A percentile compares a stretch with the other conserved stretches of the same genome.
phyloP scores from a whole-genome alignment of 2,329 filamentous ascomycete species.

The Conoideocrella luteorostrata region DNA sequence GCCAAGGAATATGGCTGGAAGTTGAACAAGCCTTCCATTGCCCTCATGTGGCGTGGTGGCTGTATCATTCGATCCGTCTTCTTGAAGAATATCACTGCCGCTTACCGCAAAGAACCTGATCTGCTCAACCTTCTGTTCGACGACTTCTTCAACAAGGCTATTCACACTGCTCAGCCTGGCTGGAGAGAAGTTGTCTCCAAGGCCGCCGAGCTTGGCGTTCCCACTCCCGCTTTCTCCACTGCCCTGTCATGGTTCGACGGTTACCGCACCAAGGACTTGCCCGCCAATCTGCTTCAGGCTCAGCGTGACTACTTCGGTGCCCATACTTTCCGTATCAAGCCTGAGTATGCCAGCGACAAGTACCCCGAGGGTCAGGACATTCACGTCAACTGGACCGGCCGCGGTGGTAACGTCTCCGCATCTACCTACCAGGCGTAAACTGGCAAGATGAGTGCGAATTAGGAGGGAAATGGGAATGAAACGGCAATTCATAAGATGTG shows the following conservation, averaged over 20 bases:
- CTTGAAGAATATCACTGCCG: slow-evolving; percentile 98
- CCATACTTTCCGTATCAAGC: slow-evolving; percentile 86
- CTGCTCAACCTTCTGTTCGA: slow-evolving; percentile 98
- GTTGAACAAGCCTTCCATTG: slow-evolving; percentile 99
- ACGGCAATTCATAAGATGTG: neutral
- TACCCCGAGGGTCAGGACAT: slow-evolving; percentile 83
- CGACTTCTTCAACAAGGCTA: slow-evolving; percentile 99
- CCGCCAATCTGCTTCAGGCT: slow-evolving; percentile 96
- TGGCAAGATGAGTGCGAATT: neutral
- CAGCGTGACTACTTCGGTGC: slow-evolving; percentile 99
- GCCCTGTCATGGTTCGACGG: slow-evolving; percentile 98
- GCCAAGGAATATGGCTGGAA: slow-evolving; percentile 97
- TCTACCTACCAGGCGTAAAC: slow-evolving; percentile 93
- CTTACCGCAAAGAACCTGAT: slow-evolving; percentile 89
- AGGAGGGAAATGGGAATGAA: neutral
- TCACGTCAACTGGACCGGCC: slow-evolving; percentile 99
- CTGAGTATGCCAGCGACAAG: slow-evolving; percentile 67
- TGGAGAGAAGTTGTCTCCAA: slow-evolving; percentile 91
- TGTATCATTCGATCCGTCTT: slow-evolving; percentile 99
- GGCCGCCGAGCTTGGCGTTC: slow-evolving; percentile 89
- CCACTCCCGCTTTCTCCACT: slow-evolving; percentile 92
- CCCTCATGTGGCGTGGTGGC: slow-evolving; percentile 99
- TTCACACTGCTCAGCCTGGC: slow-evolving; percentile 88
- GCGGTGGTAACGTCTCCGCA: slow-evolving; percentile 93
- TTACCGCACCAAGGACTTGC: slow-evolving; percentile 93